Conservation (phyloP, 2,329 filamentous ascomycete species). For the Venturia asperata region DNA sequence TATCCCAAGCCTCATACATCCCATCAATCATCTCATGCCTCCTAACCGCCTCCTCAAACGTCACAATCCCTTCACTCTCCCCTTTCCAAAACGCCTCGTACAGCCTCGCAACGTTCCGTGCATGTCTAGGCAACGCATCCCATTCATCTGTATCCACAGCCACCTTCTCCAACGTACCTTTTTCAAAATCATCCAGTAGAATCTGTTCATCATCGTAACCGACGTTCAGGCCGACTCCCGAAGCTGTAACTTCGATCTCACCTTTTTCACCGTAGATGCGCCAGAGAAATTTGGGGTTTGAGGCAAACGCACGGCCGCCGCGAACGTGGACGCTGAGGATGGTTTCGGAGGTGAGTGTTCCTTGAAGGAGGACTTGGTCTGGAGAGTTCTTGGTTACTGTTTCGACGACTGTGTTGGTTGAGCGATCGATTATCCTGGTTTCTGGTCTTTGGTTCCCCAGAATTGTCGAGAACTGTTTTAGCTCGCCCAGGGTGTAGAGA, state of each 20-base stretch:
- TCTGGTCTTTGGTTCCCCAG: constrained; percentile 35
- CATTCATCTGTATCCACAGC: constrained; percentile 35
- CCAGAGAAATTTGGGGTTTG: constrained; percentile 42
- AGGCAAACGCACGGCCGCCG: constrained; percentile 44
- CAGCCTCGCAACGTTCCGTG: constrained; percentile 46
- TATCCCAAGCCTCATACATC: constrained; percentile 7
- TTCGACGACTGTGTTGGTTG: constrained; percentile 28
- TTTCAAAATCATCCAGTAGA: constrained; percentile 45
- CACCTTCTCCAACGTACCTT: constrained; percentile 39
- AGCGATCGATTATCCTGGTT: constrained; percentile 30
- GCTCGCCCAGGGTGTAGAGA: constrained; percentile 42
- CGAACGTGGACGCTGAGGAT: constrained; percentile 41
- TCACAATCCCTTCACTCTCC: neutral
- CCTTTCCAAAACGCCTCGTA: constrained; percentile 50
- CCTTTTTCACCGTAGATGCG: constrained; percentile 43
- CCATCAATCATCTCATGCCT: constrained; percentile 14
- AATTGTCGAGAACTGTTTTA: constrained; percentile 34
- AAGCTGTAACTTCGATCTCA: constrained; percentile 35
- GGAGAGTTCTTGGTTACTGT: constrained; percentile 38
- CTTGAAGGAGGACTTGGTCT: constrained; percentile 39
- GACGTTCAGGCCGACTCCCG: constrained; percentile 29
- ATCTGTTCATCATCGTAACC: constrained; percentile 21
- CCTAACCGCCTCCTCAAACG: constrained; percentile 11
- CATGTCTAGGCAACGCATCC: constrained; percentile 38
- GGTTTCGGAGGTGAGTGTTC: constrained; percentile 35